Base-by-base conservation (phyloP, 768 basidiomycete genomes). In the Mycena amicta region DNA sequence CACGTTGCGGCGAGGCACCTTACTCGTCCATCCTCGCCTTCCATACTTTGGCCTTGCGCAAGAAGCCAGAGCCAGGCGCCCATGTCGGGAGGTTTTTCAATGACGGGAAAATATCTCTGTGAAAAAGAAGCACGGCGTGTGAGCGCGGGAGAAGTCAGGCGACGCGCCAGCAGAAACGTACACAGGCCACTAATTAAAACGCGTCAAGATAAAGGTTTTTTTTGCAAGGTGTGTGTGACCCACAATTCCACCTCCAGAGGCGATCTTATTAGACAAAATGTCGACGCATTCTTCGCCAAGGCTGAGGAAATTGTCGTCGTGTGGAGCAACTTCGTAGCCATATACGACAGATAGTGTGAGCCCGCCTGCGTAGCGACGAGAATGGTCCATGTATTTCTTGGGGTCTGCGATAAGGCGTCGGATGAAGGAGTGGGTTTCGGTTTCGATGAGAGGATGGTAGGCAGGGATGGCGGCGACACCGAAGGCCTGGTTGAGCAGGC, bases 21-120 rank as follows among this genome's bases (percentile, higher is more conserved):
- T 30, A 63, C 60, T 84, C 83, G 49, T 84, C 79, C 71, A 89
- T 81, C 72, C 80, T 81, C 28, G 76, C 77, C 68, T 83, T 88
- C 89, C 89, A 90, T 8, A 59, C 67, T 6, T 56, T 71, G 1
- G 88, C 87, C 57, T 86, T 86, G 20, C 73, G 71, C 68, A 83
- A 82, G 74, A 91, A 93, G 2, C 80, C 80, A 4, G 84, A 79
- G 12, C 88, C 88, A 22, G 90, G 90, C 47, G 83, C 73, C 86
- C 87, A 90, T 16, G 68, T 66, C 0, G 90, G 90, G 26, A 90
- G 66, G 62, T 82, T 68, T 65, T 78, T 80, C 63, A 91, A 77
- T 70, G 64, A 63, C 2, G 81, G 80, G 59, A 80, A 67, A 37
- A 79, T 70, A 62, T 63, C 62, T 18, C 62, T 63, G 52, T 63